Evolutionary conservation across 371 early-diverging fungal genomes (phyloP).

Genomic region (Fennellomyces sp.): DNA sequence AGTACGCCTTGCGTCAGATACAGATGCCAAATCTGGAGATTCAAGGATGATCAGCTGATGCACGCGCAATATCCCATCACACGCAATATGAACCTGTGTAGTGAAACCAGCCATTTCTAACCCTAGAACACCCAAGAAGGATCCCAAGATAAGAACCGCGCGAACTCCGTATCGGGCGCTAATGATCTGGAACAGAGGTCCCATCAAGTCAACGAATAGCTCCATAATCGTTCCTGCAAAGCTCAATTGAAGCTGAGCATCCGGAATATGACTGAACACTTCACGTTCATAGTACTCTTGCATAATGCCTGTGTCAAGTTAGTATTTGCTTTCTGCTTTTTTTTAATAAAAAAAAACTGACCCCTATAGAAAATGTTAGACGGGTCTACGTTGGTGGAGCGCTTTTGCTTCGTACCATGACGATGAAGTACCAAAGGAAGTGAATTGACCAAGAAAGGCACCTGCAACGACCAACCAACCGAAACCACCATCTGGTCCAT

Average conservation of each 20-base stretch:
- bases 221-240: conserved; percentile 43
- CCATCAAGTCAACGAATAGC: conserved; percentile 29
- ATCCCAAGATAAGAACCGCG: conserved; percentile 27
- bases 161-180: conserved; percentile 25
- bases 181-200: conserved; percentile 35
- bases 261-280: conserved; percentile 18
- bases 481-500: conserved; percentile 48
- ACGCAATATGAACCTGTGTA: conserved; percentile 15
- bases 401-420: conserved; percentile 39
- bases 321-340: too few relatives aligned
- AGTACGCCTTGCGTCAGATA: conserved; percentile 72
- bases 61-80: too few relatives aligned
- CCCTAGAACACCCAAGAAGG: conserved; percentile 24
- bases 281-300: conserved; percentile 25
- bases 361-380: not conserved
- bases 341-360: conserved; percentile 1
- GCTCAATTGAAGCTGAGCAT: conserved; percentile 30
- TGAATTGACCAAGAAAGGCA: conserved; percentile 59
- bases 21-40: conserved; percentile 58
- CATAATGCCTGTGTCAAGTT: conserved; percentile 32
- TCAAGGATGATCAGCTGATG: not conserved
- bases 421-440: conserved; percentile 51
- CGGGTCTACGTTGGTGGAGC: too few relatives aligned
- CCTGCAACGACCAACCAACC: conserved; percentile 66
- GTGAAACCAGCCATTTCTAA: conserved; percentile 41